phyloP scores from a whole-genome alignment of 306 rosid species.

The Castanea crenata region DNA sequence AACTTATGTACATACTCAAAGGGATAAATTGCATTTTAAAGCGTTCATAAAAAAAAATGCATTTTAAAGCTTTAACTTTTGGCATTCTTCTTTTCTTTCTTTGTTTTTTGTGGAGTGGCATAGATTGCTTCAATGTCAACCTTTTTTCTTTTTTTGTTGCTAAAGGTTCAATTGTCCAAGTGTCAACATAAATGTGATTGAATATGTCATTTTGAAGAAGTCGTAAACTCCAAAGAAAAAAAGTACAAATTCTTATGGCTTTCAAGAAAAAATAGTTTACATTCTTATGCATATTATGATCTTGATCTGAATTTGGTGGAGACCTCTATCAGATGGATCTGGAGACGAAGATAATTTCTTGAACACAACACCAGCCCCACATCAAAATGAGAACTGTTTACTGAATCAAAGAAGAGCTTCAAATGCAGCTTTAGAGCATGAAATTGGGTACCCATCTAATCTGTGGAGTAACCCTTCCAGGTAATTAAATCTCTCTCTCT shows the following conservation, averaged over 20 bases:
- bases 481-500: constrained; percentile 31
- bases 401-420: constrained; percentile 41
- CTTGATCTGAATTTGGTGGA: constrained; percentile 3
- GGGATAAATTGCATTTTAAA: neutral
- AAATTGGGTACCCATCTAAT: constrained; percentile 44
- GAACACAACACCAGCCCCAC: constrained; percentile 40
- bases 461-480: constrained; percentile 68
- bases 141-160: neutral
- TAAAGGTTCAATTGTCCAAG: neutral
- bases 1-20: neutral
- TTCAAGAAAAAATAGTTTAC: neutral
- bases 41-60: neutral
- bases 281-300: neutral
- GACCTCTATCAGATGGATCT: constrained; percentile 52
- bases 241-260: neutral
- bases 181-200: neutral
- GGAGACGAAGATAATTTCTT: constrained; percentile 68
- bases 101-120: neutral
- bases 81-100: neutral
- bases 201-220: neutral
- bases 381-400: constrained; percentile 45
- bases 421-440: constrained; percentile 47
- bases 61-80: neutral
- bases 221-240: neutral
- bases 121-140: no score